Conservation (phyloP, 495 filamentous ascomycete genomes). For the Talaromyces thailandensis region DNA sequence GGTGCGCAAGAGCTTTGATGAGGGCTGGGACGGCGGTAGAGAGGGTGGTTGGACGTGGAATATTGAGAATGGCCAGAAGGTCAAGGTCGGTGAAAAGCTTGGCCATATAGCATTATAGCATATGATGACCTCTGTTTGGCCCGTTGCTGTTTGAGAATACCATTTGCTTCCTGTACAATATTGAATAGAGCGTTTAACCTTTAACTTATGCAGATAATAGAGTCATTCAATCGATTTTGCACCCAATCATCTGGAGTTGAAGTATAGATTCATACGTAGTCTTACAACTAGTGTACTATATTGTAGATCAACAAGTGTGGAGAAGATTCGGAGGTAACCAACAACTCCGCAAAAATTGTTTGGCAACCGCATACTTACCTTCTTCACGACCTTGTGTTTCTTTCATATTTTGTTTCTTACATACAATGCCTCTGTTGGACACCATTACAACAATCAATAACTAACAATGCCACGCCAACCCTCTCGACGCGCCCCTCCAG, state of each 20-base stretch:
- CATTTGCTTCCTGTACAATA: background rate
- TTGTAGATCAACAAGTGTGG: background rate
- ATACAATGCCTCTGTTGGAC: background rate
- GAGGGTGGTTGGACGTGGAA: conserved; percentile 72
- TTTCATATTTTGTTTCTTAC: background rate
- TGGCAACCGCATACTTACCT: background rate
- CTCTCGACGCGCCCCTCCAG: background rate
- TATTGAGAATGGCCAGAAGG: conserved; percentile 73
- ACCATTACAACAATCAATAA: background rate
- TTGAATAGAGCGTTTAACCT: background rate
- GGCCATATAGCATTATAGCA: conserved; percentile 45
- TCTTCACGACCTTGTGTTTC: background rate
- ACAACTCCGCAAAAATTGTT: background rate
- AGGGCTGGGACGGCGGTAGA: conserved; percentile 47
- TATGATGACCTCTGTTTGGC: background rate
- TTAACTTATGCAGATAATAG: background rate
- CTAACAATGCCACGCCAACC: background rate
- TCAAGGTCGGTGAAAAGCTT: conserved; percentile 81
- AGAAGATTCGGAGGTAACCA: conserved; percentile 2
- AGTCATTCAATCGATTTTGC: no score
- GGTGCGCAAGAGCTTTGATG: conserved; percentile 52
- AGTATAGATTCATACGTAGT: no score
- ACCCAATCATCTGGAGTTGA: no score
- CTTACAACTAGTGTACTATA: no score
- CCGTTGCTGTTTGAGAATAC: background rate